These are phyloP conservation scores for Torulaspora microellipsoides DNA, from an alignment of 805 yeast species.

Conservation along the genomic window DNA sequence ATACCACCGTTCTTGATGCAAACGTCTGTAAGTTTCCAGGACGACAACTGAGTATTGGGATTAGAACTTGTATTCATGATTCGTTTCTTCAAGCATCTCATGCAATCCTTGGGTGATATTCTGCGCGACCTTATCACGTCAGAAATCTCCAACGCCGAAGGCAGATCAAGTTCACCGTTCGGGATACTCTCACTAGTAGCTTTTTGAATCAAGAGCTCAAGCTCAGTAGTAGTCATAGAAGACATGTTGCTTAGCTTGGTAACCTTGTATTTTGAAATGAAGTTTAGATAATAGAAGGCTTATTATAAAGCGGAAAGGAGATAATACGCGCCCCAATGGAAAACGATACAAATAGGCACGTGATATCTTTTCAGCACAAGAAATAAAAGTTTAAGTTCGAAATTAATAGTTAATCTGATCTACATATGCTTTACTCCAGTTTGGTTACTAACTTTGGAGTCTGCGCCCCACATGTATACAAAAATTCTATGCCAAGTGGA, in stretches of 20 bases:
- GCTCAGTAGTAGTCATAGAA: slow-evolving; percentile 30
- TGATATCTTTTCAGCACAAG: no score
- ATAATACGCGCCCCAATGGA: no score
- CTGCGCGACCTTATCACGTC: slow-evolving; percentile 81
- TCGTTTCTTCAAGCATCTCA: slow-evolving; percentile 77
- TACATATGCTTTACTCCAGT: no score
- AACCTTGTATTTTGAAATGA: no score
- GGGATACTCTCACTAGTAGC: slow-evolving; percentile 92
- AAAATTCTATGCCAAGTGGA: background rate
- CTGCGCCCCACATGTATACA: no score
- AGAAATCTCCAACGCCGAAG: slow-evolving; percentile 74
- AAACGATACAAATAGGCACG: no score
- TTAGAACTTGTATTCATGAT: slow-evolving; percentile 53
- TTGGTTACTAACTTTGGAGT: no score
- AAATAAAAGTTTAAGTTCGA: no score
- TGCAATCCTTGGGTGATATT: slow-evolving; percentile 72
- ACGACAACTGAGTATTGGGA: slow-evolving; percentile 74
- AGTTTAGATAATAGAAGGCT: no score
- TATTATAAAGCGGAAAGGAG: no score
- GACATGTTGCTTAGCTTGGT: slow-evolving; percentile 13
- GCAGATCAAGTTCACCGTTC: slow-evolving; percentile 78
- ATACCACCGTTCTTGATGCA: slow-evolving; percentile 91
- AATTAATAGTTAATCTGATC: no score
- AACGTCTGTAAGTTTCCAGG: slow-evolving; percentile 73
- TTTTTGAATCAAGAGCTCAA: slow-evolving; percentile 61